A percentile compares a stretch with the other conserved stretches of the same genome.
These are phyloP conservation scores for Aspergillus unguis DNA, from an alignment of 2,329 filamentous ascomycete species.

Conservation along the genomic window DNA sequence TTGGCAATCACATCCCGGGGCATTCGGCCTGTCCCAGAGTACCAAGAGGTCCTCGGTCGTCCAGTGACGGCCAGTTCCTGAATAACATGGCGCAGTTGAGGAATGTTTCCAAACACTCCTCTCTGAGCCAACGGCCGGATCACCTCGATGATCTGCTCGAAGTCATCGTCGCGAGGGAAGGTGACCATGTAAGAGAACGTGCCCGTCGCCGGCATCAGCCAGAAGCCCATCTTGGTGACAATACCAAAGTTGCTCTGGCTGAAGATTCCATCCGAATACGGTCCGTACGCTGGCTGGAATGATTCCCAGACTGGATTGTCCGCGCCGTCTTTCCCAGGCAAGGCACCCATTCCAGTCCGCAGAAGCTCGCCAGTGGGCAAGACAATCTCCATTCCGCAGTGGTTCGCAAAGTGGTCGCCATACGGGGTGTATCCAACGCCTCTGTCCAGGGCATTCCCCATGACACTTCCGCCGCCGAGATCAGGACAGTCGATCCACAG, in stretches of 20 bases:
- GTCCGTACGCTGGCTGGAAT: constrained; percentile 22
- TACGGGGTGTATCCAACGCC: constrained; percentile 46
- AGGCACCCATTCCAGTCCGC: constrained; percentile 48
- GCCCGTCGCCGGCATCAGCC: constrained; percentile 53
- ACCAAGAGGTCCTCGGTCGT: not conserved
- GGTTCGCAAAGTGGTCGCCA: constrained; percentile 41
- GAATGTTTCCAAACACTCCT: not conserved
- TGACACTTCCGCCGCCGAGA: constrained; percentile 45
- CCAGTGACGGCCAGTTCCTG: not conserved
- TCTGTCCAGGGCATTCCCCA: constrained; percentile 48
- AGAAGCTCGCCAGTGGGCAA: constrained; percentile 46
- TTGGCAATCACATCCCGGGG: not conserved
- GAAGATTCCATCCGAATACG: constrained; percentile 46
- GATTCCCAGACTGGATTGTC: not conserved
- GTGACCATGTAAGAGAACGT: constrained; percentile 34
- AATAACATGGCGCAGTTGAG: not conserved
- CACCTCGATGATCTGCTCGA: constrained; percentile 41
- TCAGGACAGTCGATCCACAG: constrained; percentile 29
- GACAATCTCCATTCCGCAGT: constrained; percentile 47
- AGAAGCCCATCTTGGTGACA: constrained; percentile 55
- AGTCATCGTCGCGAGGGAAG: constrained; percentile 46
- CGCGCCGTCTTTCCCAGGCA: not conserved
- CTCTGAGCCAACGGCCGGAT: constrained; percentile 31
- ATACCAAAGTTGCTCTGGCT: constrained; percentile 53
- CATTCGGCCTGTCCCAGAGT: not conserved